phyloP scores from a whole-genome alignment of 2,329 filamentous ascomycete genomes.

The Fusarium humuli region DNA sequence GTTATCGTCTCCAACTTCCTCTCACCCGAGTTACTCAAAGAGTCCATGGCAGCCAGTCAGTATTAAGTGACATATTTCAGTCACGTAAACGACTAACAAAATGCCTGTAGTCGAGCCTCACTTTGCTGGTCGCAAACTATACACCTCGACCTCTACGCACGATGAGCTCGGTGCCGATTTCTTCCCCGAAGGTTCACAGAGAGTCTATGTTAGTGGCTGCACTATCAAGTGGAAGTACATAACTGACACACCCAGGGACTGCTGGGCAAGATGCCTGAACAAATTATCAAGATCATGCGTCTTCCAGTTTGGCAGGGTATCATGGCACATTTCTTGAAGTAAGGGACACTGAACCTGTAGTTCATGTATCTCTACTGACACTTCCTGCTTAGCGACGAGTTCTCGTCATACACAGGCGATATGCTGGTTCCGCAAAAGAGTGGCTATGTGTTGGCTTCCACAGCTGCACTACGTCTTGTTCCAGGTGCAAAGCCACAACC shows the following conservation, averaged over 20 bases:
- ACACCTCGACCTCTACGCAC: not conserved
- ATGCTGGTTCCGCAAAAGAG: not conserved
- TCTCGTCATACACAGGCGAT: not conserved
- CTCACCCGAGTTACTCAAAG: not conserved
- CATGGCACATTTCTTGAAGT: not conserved
- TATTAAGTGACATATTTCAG: rapidly evolving
- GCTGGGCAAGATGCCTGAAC: not conserved
- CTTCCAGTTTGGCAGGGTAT: not conserved
- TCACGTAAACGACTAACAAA: not conserved
- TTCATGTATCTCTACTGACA: not conserved
- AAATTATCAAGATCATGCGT: not conserved
- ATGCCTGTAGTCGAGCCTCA: not conserved
- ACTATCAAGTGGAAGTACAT: rapidly evolving
- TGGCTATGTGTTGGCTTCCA: not conserved
- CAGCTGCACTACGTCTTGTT: not conserved
- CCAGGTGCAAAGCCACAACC: not conserved
- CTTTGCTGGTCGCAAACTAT: not conserved
- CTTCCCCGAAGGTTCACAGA: not conserved
- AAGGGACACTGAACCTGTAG: too few relatives aligned
- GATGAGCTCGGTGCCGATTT: not conserved
- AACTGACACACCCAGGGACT: not conserved
- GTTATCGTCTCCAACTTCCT: not conserved
- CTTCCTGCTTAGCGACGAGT: not conserved
- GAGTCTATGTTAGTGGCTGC: not conserved
- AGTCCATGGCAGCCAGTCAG: not conserved